Evolutionary conservation across 2,329 filamentous ascomycete genomes (phyloP), one percentile per base, ranked within the genome.

Genomic region (Cryphonectria japonica): DNA sequence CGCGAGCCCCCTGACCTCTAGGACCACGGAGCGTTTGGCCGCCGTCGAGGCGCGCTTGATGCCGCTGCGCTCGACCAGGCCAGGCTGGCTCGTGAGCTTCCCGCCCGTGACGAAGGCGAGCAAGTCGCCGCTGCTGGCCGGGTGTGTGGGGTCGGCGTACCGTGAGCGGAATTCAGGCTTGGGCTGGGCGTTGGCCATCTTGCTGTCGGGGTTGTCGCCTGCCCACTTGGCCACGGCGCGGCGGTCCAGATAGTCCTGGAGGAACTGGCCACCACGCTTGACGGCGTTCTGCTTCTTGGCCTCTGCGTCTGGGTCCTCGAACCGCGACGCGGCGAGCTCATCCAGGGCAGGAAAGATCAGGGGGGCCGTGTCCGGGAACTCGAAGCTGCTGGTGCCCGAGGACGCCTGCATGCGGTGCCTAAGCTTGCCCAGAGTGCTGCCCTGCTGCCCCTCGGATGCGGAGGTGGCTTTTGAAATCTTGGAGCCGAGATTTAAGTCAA

Each of bases 301-400:
- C 13, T 73, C 72, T 1, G 75, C 64, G 1, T 70, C 70, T 1
- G 76, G 69, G 41, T 68, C 69, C n/a, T 70, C 41, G 32, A 73
- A 70, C 34, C 64, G 29, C 37, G 54, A 37, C 2, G 71, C 73
- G 7, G 77, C 67, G 14, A 75, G 54, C 19, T 72, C 71, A 52
- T 86, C 82, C 0, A 85, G 77, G 3, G 77, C 78, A 0, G 85
- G 86, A 67, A 84, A 88, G 7, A 86, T 75, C 4, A 88, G 78
- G 0, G 85, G 83, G 2, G 86, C 86, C 1, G 82, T 78, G 62
- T 86, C 81, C 0, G 83, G 83, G 46, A 82, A 77, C 37, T 83
- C 79, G 13, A 85, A 85, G 11, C 78, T 76, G 0, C 80, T 80
- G 9, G 77, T 78, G 0, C 76, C 82, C 46, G 80, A 80, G 0